These are phyloP conservation scores for Aspergillus tubingensis DNA, from an alignment of 2,329 filamentous ascomycete species.

Conservation along the genomic window DNA sequence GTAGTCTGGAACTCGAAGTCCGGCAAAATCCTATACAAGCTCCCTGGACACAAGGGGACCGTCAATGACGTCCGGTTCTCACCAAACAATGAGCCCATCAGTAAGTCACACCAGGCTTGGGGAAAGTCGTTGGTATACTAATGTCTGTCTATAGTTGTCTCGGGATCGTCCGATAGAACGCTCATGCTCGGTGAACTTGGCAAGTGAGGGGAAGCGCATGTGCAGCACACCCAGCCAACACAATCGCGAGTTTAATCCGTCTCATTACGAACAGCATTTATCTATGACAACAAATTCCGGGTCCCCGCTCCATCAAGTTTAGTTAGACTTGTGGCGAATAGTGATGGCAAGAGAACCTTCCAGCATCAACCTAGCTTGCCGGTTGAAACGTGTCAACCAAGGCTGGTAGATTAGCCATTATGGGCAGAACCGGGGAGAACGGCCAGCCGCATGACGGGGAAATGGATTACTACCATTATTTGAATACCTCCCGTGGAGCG, in stretches of 20 bases:
- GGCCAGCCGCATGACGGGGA: background rate
- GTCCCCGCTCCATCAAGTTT: background rate
- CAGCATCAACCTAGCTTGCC: background rate
- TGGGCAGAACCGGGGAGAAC: background rate
- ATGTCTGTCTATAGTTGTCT: slow-evolving; percentile 64
- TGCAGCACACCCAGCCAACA: background rate
- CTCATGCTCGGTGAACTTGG: slow-evolving; percentile 79
- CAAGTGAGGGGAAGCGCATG: slow-evolving; percentile 51
- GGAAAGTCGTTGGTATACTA: slow-evolving; percentile 6
- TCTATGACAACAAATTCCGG: background rate
- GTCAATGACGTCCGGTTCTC: slow-evolving; percentile 95
- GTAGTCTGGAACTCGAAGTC: slow-evolving; percentile 86
- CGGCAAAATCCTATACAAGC: slow-evolving; percentile 90
- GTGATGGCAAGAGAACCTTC: background rate
- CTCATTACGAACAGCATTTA: background rate
- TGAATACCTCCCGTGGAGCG: background rate
- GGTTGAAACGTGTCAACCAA: background rate
- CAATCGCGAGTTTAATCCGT: background rate
- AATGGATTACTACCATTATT: background rate
- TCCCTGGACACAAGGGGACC: slow-evolving; percentile 91
- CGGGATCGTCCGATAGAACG: slow-evolving; percentile 84
- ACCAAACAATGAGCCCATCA: slow-evolving; percentile 78
- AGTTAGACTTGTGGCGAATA: background rate
- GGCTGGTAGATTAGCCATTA: background rate
- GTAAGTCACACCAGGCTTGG: slow-evolving; percentile 59